These are phyloP conservation scores for Dovyalis caffra DNA, from an alignment of 345 rosid genomes.

Conservation along the genomic window DNA sequence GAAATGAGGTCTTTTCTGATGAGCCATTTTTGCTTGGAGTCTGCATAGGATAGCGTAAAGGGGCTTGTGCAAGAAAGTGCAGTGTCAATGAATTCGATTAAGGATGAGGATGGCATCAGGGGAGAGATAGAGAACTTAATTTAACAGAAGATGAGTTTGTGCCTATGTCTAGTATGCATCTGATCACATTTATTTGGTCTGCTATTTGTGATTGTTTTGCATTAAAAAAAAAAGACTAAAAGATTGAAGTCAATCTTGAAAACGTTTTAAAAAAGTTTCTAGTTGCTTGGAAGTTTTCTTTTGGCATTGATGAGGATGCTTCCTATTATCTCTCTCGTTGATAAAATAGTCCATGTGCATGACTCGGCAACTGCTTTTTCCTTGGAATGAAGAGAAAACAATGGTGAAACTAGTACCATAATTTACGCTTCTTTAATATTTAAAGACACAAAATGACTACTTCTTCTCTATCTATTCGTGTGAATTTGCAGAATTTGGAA, in stretches of 20 bases:
- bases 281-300: conserved; percentile 7
- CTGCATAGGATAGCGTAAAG: conserved; percentile 58
- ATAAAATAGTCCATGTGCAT: too few relatives aligned
- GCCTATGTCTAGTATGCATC: too few relatives aligned
- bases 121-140: neutral
- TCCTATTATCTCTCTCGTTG: neutral
- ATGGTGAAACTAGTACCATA: too few relatives aligned
- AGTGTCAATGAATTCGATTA: conserved; percentile 53
- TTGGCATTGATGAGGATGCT: neutral
- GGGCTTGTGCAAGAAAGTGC: conserved; percentile 42
- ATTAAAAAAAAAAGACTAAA: conserved; percentile 1
- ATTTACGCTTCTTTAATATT: too few relatives aligned
- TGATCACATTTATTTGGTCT: too few relatives aligned
- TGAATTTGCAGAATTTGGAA: too few relatives aligned
- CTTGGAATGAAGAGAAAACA: too few relatives aligned
- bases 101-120: conserved; percentile 12
- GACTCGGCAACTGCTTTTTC: too few relatives aligned
- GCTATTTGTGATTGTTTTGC: too few relatives aligned
- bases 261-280: neutral
- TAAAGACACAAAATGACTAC: too few relatives aligned
- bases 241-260: conserved; percentile 13
- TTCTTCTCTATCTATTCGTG: too few relatives aligned
- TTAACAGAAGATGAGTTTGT: neutral
- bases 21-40: conserved; percentile 54
- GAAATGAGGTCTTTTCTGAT: conserved; percentile 62